phyloP scores from a whole-genome alignment of 176 grass and related monocot genomes.

The Coix lacrymajobi region DNA sequence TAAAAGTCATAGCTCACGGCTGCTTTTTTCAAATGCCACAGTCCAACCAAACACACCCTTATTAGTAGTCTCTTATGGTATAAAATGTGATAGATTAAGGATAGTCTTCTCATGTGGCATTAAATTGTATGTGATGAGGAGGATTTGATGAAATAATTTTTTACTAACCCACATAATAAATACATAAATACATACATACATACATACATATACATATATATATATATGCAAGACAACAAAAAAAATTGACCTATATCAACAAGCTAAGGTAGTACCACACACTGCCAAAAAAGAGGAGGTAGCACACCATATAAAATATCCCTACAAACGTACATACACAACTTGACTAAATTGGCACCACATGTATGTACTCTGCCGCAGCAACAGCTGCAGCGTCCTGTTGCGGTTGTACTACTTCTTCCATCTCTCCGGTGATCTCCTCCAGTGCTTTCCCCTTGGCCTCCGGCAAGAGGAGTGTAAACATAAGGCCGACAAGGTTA shows the following conservation, averaged over 20 bases:
- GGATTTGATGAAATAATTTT: not conserved
- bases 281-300: not conserved
- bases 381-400: not conserved
- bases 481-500: constrained; percentile 26
- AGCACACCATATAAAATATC: not conserved
- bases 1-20: too few species aligned
- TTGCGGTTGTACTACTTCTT: not conserved
- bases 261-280: not conserved
- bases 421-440: constrained; percentile 25
- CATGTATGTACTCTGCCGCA: not conserved
- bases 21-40: too few species aligned
- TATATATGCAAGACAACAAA: not conserved
- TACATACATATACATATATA: not conserved
- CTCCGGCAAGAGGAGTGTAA: constrained; percentile 41
- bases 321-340: not conserved
- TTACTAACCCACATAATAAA: not conserved
- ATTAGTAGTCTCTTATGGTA: too few species aligned
- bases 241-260: not conserved
- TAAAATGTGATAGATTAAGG: too few species aligned
- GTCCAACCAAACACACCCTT: too few species aligned
- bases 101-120: too few species aligned
- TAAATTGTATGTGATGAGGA: too few species aligned
- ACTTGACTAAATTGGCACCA: not conserved
- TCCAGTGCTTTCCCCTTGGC: constrained; percentile 25
- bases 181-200: not conserved